phyloP scores from a whole-genome alignment of 164 flowering plant species.

The Tetrastigma voinierianum region DNA sequence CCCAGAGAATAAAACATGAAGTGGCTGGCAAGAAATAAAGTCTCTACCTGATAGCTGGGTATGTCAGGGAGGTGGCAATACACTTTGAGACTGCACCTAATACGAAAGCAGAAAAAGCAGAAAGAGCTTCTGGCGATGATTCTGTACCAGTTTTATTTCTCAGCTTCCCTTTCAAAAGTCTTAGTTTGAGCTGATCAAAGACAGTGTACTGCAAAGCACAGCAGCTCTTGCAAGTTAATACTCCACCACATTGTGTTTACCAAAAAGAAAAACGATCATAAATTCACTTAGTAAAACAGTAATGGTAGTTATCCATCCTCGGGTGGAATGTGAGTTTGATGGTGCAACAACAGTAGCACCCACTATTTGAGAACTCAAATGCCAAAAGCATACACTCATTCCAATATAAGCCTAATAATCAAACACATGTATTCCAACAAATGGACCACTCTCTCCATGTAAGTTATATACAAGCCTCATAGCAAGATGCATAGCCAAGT shows the following conservation, averaged over 20 bases:
- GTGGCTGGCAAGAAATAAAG: constrained; percentile 1
- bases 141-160: constrained; percentile 24
- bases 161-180: constrained; percentile 36
- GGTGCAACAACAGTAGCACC: neutral
- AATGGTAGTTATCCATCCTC: neutral
- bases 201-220: constrained; percentile 61
- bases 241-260: neutral
- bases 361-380: neutral
- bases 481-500: constrained; percentile 5
- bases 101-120: constrained; percentile 74
- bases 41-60: constrained; percentile 81
- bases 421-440: neutral
- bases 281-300: neutral
- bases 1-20: neutral
- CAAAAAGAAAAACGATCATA: neutral
- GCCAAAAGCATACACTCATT: neutral
- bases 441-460: neutral
- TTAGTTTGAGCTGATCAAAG: constrained; percentile 82
- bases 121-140: constrained; percentile 58
- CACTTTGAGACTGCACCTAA: constrained; percentile 83
- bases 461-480: neutral
- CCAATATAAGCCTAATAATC: neutral
- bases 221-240: constrained; percentile 2
- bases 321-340: neutral
- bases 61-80: constrained; percentile 70